Evolutionary conservation across 129 eudicot species (phyloP).

Genomic region (Flaveria bidentis): DNA sequence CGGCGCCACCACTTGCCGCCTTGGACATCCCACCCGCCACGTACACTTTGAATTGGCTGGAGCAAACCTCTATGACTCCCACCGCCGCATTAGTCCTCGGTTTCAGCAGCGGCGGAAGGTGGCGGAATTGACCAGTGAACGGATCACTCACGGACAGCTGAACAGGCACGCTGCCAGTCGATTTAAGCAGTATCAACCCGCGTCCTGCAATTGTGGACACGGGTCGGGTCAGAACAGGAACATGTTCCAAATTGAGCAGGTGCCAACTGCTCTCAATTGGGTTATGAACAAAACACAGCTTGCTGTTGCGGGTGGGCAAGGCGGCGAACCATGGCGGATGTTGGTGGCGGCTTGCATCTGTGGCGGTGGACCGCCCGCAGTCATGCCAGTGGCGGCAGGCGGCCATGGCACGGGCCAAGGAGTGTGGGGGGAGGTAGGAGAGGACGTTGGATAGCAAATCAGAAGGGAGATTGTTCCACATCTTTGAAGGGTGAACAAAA

Average conservation of each 20-base stretch:
- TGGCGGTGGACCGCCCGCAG: constrained; percentile 31
- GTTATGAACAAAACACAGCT: constrained; percentile 52
- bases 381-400: constrained; percentile 61
- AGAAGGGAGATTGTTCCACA: constrained; percentile 75
- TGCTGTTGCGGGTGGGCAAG: constrained; percentile 45
- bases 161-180: constrained; percentile 30
- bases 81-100: constrained; percentile 64
- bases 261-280: constrained; percentile 53
- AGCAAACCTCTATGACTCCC: constrained; percentile 44
- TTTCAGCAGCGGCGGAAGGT: constrained; percentile 44
- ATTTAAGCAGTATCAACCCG: constrained; percentile 49
- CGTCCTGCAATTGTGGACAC: constrained; percentile 41
- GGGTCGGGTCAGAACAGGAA: constrained; percentile 36
- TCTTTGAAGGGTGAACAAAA: constrained; percentile 4
- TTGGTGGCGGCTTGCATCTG: constrained; percentile 27
- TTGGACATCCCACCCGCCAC: constrained; percentile 74
- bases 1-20: constrained; percentile 43
- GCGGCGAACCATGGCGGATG: constrained; percentile 72
- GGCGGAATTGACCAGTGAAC: constrained; percentile 49
- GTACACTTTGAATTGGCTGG: constrained; percentile 37
- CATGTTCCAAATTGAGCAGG: constrained; percentile 32
- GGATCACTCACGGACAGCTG: constrained; percentile 57
- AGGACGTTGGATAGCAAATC: constrained; percentile 66
- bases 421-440: constrained; percentile 58
- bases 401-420: constrained; percentile 58